Evolutionary conservation across 495 filamentous ascomycete species (phyloP), one percentile per base, ranked within the genome.

Genomic region (Neurospora sp.): DNA sequence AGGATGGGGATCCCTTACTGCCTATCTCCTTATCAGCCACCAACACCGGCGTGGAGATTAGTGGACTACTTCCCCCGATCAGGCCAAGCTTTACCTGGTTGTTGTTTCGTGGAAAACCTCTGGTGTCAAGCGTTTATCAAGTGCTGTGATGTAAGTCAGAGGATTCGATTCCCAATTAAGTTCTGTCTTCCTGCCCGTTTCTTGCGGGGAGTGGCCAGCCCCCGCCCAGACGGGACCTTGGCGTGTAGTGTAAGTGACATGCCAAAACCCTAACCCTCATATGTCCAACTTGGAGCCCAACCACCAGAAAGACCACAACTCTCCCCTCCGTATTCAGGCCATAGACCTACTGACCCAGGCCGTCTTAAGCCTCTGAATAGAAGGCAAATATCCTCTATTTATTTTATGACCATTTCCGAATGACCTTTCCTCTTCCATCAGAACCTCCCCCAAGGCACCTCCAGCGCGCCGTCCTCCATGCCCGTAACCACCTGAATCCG

Each of bases 401-500:
- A n/a, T 44, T 7, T 31, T 4, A n/a, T 44, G 42, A 9, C 1
- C 7, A 22, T 31, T 2, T 12, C 10, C 45, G 4, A 53, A 31
- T 31, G 20, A 16, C 5, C 53, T 5, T 61, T 61, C 53, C 10
- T 12, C 10, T 16, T 5, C 7, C 53, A 7, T 61, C 2, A 61
- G 27, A 61, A 61, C 48, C 73, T 42, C 40, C 59, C 74, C 78
- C 78, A 79, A 2, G 78, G 78, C 18, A 75, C 40, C 72, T 78
- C 78, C 40, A 79, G 45, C 40, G 78, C 77, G 9, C 77, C 74
- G 40, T 78, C 69, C 73, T 79, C 78, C 76, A 78, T 77, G 40
- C 78, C 77, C 12, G 76, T 77, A 27, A 79, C 74, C 9, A 73
- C 73, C 70, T 79, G 78, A 48, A 79, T 72, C 59, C 48, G 44